phyloP scores from a whole-genome alignment of 2,329 filamentous ascomycete species.

The Phaeophleospora eucalypticola region DNA sequence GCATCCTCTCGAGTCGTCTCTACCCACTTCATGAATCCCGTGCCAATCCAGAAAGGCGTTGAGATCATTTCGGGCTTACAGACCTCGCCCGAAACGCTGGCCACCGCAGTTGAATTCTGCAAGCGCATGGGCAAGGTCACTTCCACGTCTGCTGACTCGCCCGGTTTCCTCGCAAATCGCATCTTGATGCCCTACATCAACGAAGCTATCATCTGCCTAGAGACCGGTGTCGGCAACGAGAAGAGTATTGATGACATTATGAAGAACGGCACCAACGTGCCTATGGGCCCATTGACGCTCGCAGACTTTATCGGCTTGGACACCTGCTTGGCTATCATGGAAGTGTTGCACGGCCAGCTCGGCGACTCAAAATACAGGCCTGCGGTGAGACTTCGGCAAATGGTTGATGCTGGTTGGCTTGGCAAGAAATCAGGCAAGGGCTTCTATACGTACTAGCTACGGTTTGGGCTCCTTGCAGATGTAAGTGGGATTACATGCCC shows the following conservation, averaged over 20 bases:
- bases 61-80: constrained; percentile 96
- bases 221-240: constrained; percentile 82
- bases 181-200: constrained; percentile 99
- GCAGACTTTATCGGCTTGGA: constrained; percentile 97
- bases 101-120: constrained; percentile 80
- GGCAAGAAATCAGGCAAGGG: constrained; percentile 97
- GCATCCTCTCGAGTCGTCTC: constrained; percentile 84
- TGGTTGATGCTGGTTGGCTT: constrained; percentile 97
- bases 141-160: constrained; percentile 81
- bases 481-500: constrained; percentile 6
- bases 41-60: constrained; percentile 92
- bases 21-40: constrained; percentile 99
- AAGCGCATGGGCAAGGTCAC: constrained; percentile 89
- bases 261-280: constrained; percentile 98
- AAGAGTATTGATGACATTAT: constrained; percentile 97
- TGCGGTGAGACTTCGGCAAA: constrained; percentile 79
- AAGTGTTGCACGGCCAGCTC: constrained; percentile 83
- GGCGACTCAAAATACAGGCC: constrained; percentile 95
- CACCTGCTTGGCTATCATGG: constrained; percentile 96
- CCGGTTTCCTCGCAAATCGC: constrained; percentile 91
- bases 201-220: constrained; percentile 91
- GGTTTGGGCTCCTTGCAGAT: background rate
- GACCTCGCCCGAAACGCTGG: constrained; percentile 76
- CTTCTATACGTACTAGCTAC: constrained; percentile 75
- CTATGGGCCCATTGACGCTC: constrained; percentile 90